Conservation (phyloP, 2,329 filamentous ascomycete genomes). For the Sporothrix luriei region DNA sequence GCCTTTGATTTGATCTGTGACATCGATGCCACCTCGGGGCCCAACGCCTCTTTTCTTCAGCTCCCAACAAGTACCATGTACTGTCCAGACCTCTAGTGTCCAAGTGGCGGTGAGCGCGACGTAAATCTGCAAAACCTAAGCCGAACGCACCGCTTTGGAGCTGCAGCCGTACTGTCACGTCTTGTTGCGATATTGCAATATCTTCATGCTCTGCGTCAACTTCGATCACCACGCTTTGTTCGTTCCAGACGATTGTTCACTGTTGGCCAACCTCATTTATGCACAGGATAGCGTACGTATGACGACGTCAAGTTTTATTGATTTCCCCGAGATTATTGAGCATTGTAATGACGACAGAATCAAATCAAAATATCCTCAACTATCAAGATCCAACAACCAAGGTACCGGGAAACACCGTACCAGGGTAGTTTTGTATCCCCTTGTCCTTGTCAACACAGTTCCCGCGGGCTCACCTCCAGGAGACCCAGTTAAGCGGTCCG, state of each 20-base stretch:
- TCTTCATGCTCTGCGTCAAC: not conserved
- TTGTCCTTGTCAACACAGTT: not conserved
- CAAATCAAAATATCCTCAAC: too few species aligned
- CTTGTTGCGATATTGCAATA: too few species aligned
- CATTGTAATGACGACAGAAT: too few species aligned
- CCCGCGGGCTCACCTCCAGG: not conserved
- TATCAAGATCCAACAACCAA: not conserved
- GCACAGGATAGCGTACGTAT: too few species aligned
- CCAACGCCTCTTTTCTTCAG: conserved; percentile 7
- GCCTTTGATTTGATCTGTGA: too few species aligned
- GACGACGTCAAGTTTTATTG: too few species aligned
- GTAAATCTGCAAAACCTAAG: too few species aligned
- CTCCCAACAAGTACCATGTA: conserved; percentile 10
- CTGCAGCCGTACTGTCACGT: too few species aligned
- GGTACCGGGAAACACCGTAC: not conserved
- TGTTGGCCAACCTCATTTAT: not conserved
- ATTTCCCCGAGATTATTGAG: too few species aligned
- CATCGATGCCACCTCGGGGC: not conserved
- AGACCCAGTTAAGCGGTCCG: conserved; percentile 15
- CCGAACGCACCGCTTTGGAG: too few species aligned
- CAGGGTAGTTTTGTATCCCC: not conserved
- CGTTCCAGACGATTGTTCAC: not conserved
- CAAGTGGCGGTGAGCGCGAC: conserved; percentile 3
- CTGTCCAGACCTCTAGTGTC: not conserved
- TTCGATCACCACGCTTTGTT: not conserved